Conservation (phyloP, 2,329 filamentous ascomycete species). For the Cladophialophora psammophila region DNA sequence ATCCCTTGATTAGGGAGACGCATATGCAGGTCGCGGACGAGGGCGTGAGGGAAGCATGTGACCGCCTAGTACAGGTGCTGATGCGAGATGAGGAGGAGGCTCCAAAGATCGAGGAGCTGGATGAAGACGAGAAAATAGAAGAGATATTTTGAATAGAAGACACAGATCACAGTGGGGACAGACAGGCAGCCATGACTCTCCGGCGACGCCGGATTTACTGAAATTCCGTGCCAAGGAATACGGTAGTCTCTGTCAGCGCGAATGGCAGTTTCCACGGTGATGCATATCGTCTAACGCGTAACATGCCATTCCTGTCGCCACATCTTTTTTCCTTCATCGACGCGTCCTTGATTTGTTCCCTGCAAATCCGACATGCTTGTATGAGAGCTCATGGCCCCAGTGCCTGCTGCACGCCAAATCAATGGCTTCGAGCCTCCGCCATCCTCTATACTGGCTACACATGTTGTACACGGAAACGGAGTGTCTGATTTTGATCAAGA, state of each 20-base stretch:
- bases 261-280: constrained; percentile 12
- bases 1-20: constrained; percentile 86
- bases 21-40: constrained; percentile 81
- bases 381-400: constrained; percentile 29
- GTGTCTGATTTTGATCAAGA: constrained; percentile 71
- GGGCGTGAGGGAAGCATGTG: constrained; percentile 81
- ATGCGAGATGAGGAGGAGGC: constrained; percentile 77
- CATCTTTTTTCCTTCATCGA: constrained; percentile 13
- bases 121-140: constrained; percentile 56
- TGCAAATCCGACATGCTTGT: neutral
- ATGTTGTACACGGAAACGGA: constrained; percentile 74
- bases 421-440: constrained; percentile 53
- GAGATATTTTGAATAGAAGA: constrained; percentile 52
- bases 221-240: constrained; percentile 1
- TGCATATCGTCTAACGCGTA: neutral
- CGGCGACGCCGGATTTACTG: neutral
- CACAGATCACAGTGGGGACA: neutral
- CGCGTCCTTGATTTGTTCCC: constrained; percentile 16
- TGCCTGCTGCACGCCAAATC: constrained; percentile 28
- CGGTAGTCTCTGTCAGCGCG: neutral
- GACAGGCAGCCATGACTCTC: too few relatives aligned
- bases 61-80: constrained; percentile 86
- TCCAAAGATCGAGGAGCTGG: constrained; percentile 51
- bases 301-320: constrained; percentile 1
- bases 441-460: constrained; percentile 85